Conservation (phyloP, 805 yeast species). For the Candida endomychidarum region DNA sequence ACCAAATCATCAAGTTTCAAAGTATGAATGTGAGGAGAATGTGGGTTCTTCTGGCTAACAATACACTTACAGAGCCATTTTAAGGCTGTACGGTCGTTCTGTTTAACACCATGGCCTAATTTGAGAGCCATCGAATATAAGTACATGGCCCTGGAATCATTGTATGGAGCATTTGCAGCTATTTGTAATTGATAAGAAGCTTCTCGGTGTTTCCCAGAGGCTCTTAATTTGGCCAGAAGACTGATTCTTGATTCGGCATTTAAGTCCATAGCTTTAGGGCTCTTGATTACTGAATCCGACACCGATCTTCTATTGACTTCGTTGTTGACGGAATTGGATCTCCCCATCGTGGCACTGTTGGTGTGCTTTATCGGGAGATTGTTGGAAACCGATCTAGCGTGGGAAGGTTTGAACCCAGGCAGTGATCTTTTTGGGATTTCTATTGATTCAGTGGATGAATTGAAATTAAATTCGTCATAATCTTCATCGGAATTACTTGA, state of each 20-base stretch:
- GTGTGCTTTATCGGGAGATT: slow-evolving; percentile 4
- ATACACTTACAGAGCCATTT: slow-evolving; percentile 58
- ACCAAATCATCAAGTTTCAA: slow-evolving; percentile 31
- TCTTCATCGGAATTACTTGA: slow-evolving; percentile 7
- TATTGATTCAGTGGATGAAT: slow-evolving; percentile 17
- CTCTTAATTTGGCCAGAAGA: slow-evolving; percentile 50
- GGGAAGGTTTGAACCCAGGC: background rate
- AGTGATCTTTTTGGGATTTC: slow-evolving; percentile 8
- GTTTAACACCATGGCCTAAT: slow-evolving; percentile 66
- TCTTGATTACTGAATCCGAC: slow-evolving; percentile 9
- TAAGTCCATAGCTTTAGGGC: slow-evolving; percentile 17
- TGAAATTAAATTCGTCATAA: slow-evolving; percentile 19
- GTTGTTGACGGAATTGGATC: slow-evolving; percentile 2
- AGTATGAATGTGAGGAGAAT: slow-evolving; percentile 26
- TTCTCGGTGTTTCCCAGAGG: slow-evolving; percentile 61
- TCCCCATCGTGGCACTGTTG: background rate
- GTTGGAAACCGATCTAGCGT: slow-evolving; percentile 5
- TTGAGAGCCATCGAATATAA: slow-evolving; percentile 67
- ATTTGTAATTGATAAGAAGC: slow-evolving; percentile 66
- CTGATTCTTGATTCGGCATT: slow-evolving; percentile 36
- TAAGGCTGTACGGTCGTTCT: slow-evolving; percentile 53
- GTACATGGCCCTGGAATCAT: slow-evolving; percentile 59
- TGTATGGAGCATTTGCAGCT: slow-evolving; percentile 61
- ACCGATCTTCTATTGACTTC: slow-evolving; percentile 10
- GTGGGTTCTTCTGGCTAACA: slow-evolving; percentile 16